Percentiles rank a stretch among this genome's conserved stretches.
Conservation (phyloP, 805 yeast species). For the Clavispora santaluciae region DNA sequence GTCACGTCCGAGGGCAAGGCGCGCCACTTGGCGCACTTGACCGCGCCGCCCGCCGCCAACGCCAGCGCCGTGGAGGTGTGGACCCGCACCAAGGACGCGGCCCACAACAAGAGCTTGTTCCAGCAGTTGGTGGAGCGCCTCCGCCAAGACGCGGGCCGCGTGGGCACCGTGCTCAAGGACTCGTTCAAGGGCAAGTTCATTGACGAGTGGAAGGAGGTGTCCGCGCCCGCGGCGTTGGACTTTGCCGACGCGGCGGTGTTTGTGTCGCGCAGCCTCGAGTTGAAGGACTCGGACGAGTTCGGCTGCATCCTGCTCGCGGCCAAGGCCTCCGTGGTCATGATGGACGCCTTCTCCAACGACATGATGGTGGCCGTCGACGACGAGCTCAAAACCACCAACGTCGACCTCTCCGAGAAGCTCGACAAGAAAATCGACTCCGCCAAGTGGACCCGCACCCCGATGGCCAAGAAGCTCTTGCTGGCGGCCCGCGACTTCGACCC, state of each 20-base stretch:
- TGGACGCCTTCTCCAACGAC: slow-evolving; percentile 80
- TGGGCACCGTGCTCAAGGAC: slow-evolving; percentile 76
- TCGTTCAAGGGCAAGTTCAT: slow-evolving; percentile 79
- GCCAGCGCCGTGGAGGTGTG: slow-evolving; percentile 50
- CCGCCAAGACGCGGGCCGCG: slow-evolving; percentile 25
- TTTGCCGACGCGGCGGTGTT: slow-evolving; percentile 47
- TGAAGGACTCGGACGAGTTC: slow-evolving; percentile 77
- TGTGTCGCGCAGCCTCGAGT: slow-evolving; percentile 55
- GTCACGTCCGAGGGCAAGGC: slow-evolving; percentile 84
- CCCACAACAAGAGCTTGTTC: slow-evolving; percentile 65
- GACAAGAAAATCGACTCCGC: slow-evolving; percentile 76
- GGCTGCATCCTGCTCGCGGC: slow-evolving; percentile 63
- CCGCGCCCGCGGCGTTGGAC: slow-evolving; percentile 28
- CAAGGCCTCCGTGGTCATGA: slow-evolving; percentile 69
- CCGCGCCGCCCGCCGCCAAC: slow-evolving; percentile 34
- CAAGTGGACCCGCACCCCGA: slow-evolving; percentile 50
- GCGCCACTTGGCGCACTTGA: slow-evolving; percentile 63
- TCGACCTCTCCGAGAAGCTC: slow-evolving; percentile 65
- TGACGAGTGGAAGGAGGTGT: slow-evolving; percentile 63
- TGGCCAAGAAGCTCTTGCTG: slow-evolving; percentile 53
- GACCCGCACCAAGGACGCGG: slow-evolving; percentile 77
- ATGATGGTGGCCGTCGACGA: slow-evolving; percentile 86
- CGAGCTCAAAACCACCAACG: slow-evolving; percentile 70
- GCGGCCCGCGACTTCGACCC: slow-evolving; percentile 58
- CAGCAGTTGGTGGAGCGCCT: slow-evolving; percentile 47